Evolutionary conservation across 306 rosid species (phyloP).

Genomic region (Comarum palustre): DNA sequence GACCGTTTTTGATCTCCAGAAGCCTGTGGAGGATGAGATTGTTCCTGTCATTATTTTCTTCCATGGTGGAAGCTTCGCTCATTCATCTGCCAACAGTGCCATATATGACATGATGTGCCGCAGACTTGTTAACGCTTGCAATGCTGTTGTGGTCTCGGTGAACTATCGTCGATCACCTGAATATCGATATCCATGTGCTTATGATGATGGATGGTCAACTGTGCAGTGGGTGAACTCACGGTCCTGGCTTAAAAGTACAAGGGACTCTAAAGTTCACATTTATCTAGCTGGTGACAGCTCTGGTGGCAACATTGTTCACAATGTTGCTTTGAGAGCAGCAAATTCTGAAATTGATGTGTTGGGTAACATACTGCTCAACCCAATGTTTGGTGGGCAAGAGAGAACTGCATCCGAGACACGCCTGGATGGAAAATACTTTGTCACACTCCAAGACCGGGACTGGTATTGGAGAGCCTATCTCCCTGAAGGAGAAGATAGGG

Average conservation of each 20-base stretch:
- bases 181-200: conserved; percentile 72
- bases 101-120: conserved; percentile 87
- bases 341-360: conserved; percentile 64
- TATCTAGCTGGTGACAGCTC: conserved; percentile 95
- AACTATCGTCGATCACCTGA: conserved; percentile 92
- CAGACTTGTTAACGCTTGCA: conserved; percentile 69
- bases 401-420: conserved; percentile 73
- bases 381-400: conserved; percentile 86
- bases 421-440: conserved; percentile 86
- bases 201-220: conserved; percentile 95
- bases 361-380: conserved; percentile 86
- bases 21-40: conserved; percentile 58
- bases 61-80: conserved; percentile 98
- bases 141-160: conserved; percentile 86
- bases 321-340: conserved; percentile 71
- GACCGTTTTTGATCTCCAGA: conserved; percentile 62
- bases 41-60: conserved; percentile 78
- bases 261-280: conserved; percentile 71
- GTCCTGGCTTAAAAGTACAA: conserved; percentile 75
- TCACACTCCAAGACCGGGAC: conserved; percentile 72
- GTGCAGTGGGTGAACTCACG: conserved; percentile 74
- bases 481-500: conserved; percentile 92
- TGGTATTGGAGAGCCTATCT: conserved; percentile 99
- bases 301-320: conserved; percentile 94
- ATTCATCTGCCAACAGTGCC: conserved; percentile 87